Base-by-base conservation (phyloP, 768 basidiomycete genomes). In the Cyclocybe aegerita region DNA sequence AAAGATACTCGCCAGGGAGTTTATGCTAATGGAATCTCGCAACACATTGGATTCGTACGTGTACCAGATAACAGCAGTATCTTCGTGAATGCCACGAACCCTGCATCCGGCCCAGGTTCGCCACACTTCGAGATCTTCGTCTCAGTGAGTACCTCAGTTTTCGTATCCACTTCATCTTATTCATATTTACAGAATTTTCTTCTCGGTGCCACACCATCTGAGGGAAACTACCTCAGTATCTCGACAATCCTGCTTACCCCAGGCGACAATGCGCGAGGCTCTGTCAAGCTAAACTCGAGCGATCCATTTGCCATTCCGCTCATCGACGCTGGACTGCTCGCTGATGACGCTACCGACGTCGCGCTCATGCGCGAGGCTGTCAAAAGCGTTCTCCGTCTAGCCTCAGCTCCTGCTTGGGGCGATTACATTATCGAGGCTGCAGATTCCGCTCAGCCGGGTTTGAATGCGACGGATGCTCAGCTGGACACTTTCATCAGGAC, bases 121-220 rank as follows among this genome's bases (percentile, higher is more conserved):
- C 64, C 67, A 6, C 69, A 70, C 44, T 67, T 65, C 44, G 70
- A 72, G 46, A 39, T 68, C 17, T 50, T 57, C 9, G 53, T 70
- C 42, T 54, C 56, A 9, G 68, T 70, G 46, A 0, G 65, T 54
- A 10, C 29, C 34, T 7, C 11, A 5, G 34, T 11, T 15, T 2
- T n/a, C 15, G 6, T 39, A 34, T 23, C 2, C 12, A 7, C 5
- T 30, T 12, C 7, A 15, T 15, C 10, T 17, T 31, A 4, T 1
- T 15, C 9, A 10, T 14, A 32, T n/a, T 14, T 11, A 9, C 23
- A 52, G 50, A 52, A 52, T 11, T 52, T 52, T 29, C 39, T 52
- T n/a, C 44, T 52, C 7, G 40, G 31, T 4, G 32, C 30, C 6
- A 50, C 49, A 2, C 55, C 57, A 17, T 35, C 52, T 9, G 45